phyloP scores from a whole-genome alignment of 176 grass and related monocot genomes.

The Tillandsia leiboldiana region DNA sequence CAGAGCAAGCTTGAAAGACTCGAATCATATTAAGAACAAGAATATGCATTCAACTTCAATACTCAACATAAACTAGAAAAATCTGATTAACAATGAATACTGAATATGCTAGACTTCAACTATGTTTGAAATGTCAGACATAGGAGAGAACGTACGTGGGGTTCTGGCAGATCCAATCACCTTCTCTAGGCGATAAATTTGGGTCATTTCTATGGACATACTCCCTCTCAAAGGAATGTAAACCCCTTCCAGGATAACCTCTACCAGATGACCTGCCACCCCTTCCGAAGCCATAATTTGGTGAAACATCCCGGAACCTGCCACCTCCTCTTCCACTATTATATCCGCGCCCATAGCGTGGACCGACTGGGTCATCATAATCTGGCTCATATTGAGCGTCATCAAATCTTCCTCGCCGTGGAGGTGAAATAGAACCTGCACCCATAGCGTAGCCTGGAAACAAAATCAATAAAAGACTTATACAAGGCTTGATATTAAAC shows the following conservation, averaged over 20 bases:
- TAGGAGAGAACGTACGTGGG: constrained; percentile 38
- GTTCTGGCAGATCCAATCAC: constrained; percentile 94
- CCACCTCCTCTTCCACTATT: constrained; percentile 54
- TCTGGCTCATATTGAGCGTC: constrained; percentile 11
- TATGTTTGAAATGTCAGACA: neutral
- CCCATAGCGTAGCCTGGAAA: constrained; percentile 64
- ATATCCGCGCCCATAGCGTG: constrained; percentile 39
- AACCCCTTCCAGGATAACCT: constrained; percentile 37
- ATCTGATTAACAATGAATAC: neutral
- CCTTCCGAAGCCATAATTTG: constrained; percentile 36
- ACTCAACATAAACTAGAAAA: neutral
- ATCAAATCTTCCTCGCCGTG: constrained; percentile 31
- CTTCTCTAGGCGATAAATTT: constrained; percentile 90
- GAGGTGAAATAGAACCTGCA: constrained; percentile 44
- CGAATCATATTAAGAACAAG: neutral
- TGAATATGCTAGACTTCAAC: neutral
- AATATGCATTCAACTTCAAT: neutral
- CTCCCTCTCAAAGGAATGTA: constrained; percentile 43
- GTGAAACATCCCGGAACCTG: constrained; percentile 57
- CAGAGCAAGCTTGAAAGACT: neutral
- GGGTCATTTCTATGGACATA: constrained; percentile 96
- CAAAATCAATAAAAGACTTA: constrained; percentile 17
- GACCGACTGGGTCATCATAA: constrained; percentile 37
- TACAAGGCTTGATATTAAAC: constrained; percentile 12
- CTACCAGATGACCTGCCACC: constrained; percentile 51